Evolutionary conservation across 441 rosid species (phyloP), one percentile per base, ranked within the genome.

Genomic region (Gossypium lobatum): DNA sequence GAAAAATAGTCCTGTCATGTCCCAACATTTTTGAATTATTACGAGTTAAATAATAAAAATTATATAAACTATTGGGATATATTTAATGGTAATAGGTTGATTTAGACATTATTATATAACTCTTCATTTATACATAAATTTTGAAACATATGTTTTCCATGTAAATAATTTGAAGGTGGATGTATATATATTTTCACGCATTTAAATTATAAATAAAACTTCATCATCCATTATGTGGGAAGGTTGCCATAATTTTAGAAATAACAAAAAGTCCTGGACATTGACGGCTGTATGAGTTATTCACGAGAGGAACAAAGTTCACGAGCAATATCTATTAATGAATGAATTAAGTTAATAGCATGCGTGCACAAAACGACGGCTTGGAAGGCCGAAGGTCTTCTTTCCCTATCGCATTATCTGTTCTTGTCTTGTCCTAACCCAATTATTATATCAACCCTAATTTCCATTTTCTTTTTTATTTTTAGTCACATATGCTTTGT

Each of bases 331-430:
- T 0, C 1, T 31, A 31, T 5, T 31, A 31, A 31, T 5, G 37
- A 5, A 5, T 26, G 26, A 9, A 4, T 26, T 8, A 55, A 20
- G 4, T 14, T 26, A 20, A 2, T 18, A 50, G 13, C 48, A 37
- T 70, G 64, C 74, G 71, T 61, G 48, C 83, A 73, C 83, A 62
- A 82, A 81, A 84, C 73, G 87, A 85, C 88, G 77, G 77, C 83
- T 73, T 7, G 52, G 66, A 81, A 76, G 81, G 77, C 54, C 84
- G 79, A 63, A 59, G 71, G n/a, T 21, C 28, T 45, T 26, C 7
- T 26, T 60, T 21, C 42, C 16, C 34, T 11, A 14, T 20, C 39
- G 11, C 50, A 7, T 62, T 31, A 61, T 61, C 17, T 34, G 2
- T 6, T 23, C 16, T 23, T 23, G 6, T 37, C 13, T 31, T 26